These are phyloP conservation scores for Eucalyptus victrix DNA, from an alignment of 345 rosid genomes.

Conservation along the genomic window DNA sequence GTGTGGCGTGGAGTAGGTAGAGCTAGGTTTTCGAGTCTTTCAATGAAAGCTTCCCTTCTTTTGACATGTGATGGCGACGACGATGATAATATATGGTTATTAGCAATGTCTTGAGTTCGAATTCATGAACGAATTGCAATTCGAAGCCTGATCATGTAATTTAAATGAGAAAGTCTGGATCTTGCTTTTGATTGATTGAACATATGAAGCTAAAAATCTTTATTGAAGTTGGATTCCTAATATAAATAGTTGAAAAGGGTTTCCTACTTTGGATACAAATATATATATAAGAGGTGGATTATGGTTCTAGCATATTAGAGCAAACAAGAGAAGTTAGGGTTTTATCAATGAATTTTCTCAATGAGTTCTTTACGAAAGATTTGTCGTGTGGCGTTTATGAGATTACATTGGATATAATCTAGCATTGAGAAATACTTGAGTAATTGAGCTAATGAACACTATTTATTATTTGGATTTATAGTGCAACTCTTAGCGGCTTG, in stretches of 20 bases:
- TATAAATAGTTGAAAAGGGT: neutral
- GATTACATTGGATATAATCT: neutral
- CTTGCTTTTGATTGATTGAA: neutral
- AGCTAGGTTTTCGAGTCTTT: no score
- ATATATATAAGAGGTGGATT: neutral
- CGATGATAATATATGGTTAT: no score
- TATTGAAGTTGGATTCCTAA: neutral
- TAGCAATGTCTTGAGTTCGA: no score
- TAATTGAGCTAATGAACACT: fast-evolving
- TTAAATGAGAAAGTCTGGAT: no score
- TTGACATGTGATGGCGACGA: no score
- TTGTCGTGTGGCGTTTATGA: neutral
- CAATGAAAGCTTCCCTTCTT: no score
- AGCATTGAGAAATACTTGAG: neutral
- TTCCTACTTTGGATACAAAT: neutral
- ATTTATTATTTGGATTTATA: neutral
- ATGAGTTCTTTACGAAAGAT: fast-evolving
- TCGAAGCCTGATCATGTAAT: no score
- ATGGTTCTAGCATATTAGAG: neutral
- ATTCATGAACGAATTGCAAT: no score
- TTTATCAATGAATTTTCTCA: neutral
- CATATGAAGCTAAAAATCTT: neutral
- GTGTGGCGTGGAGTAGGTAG: no score
- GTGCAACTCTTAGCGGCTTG: neutral
- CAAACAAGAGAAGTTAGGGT: neutral